Percentiles rank a stretch among this genome's conserved stretches.
Evolutionary conservation across 1,139 yeast species (phyloP).

Genomic region (Kluyveromyces sp.): DNA sequence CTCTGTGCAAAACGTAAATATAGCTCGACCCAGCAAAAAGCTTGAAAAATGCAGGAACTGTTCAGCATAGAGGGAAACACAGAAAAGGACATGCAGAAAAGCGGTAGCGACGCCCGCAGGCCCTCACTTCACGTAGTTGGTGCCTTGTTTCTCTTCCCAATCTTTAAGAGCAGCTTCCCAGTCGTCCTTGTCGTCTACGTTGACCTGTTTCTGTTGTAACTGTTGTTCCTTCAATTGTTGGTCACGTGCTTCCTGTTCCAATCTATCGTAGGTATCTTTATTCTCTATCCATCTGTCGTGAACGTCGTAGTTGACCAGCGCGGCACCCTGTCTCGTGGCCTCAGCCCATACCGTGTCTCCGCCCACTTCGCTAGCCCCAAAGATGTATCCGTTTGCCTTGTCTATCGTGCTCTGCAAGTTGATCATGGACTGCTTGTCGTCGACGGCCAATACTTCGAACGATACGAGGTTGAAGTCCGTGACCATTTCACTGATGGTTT

Average conservation of each 20-base stretch:
- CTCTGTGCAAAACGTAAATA: background rate
- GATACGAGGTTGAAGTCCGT: conserved; percentile 83
- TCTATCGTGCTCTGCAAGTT: conserved; percentile 69
- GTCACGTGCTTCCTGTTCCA: conserved; percentile 41
- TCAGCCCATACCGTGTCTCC: conserved; percentile 97
- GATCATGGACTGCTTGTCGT: conserved; percentile 89
- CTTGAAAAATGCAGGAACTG: background rate
- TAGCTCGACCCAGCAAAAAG: background rate
- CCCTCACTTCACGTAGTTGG: conserved; percentile 19
- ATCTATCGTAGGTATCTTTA: conserved; percentile 70
- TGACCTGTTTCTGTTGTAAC: conserved; percentile 34
- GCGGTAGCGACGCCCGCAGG: too few relatives aligned
- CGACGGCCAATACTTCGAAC: conserved; percentile 84
- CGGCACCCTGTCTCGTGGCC: conserved; percentile 74
- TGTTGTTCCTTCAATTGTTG: conserved; percentile 33
- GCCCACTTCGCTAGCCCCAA: conserved; percentile 87
- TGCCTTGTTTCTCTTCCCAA: conserved; percentile 46
- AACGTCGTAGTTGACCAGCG: conserved; percentile 49
- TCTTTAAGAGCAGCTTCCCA: conserved; percentile 62
- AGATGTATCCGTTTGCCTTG: conserved; percentile 87
- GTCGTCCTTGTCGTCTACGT: conserved; percentile 52
- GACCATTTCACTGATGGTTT: conserved; percentile 73
- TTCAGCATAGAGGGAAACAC: too few relatives aligned
- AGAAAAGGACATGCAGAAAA: too few relatives aligned
- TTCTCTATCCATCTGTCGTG: conserved; percentile 96